These are phyloP conservation scores for Asclepias syriaca DNA, from an alignment of 257 asterid species.

Conservation along the genomic window DNA sequence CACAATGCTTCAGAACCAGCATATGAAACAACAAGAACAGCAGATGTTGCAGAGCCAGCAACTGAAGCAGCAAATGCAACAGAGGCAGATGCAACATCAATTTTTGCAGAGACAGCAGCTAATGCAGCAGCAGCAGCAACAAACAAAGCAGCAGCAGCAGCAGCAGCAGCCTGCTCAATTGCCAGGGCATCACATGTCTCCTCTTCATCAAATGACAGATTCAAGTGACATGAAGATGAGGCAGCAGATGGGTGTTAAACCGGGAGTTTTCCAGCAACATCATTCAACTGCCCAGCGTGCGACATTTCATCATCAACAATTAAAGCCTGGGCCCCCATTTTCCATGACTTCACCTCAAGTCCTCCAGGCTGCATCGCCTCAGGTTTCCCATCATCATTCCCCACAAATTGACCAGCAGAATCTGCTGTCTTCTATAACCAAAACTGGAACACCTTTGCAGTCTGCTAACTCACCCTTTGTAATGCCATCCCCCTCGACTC, in stretches of 20 bases:
- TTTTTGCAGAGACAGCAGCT: constrained; percentile 53
- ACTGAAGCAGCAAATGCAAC: constrained; percentile 66
- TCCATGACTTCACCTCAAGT: constrained; percentile 64
- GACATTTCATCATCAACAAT: constrained; percentile 58
- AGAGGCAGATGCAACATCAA: constrained; percentile 59
- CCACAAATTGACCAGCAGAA: constrained; percentile 85
- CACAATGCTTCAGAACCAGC: constrained; percentile 66
- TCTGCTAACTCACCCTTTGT: constrained; percentile 79
- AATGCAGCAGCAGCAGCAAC: constrained; percentile 22
- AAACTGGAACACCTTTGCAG: constrained; percentile 81
- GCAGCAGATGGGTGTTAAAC: constrained; percentile 69
- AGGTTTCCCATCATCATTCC: constrained; percentile 71
- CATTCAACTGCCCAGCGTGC: constrained; percentile 62
- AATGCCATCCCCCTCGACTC: constrained; percentile 84
- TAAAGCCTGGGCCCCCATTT: constrained; percentile 49
- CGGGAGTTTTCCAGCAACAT: constrained; percentile 67
- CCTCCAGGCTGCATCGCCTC: constrained; percentile 78
- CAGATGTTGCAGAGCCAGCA: constrained; percentile 64
- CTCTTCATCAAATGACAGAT: constrained; percentile 67
- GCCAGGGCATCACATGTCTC: constrained; percentile 59
- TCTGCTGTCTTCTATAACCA: constrained; percentile 49
- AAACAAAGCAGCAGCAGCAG: constrained; percentile 4
- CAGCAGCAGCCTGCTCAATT: constrained; percentile 43
- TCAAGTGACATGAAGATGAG: constrained; percentile 70
- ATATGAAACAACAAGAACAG: constrained; percentile 69